Percentiles rank a stretch among this genome's conserved stretches.
phyloP scores from a whole-genome alignment of 2,329 filamentous ascomycete species.

The Cadophora malorum region DNA sequence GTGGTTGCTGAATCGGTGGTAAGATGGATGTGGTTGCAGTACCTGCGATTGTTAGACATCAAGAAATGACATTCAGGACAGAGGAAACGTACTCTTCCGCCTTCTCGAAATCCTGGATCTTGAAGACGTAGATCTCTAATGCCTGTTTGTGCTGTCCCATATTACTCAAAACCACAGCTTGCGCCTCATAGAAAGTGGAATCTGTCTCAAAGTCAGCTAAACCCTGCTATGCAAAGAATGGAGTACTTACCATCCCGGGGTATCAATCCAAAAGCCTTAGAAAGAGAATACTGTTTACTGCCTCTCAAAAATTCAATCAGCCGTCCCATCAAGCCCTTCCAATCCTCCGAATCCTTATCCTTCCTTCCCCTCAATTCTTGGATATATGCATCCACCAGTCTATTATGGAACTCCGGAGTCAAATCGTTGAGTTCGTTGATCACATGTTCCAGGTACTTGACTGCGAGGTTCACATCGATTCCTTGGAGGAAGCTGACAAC shows the following conservation, averaged over 20 bases:
- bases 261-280: slow-evolving; percentile 77
- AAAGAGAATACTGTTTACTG: slow-evolving; percentile 81
- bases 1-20: slow-evolving; percentile 51
- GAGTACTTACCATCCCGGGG: slow-evolving; percentile 73
- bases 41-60: slow-evolving; percentile 54
- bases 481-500: slow-evolving; percentile 77
- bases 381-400: slow-evolving; percentile 76
- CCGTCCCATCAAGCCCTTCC: slow-evolving; percentile 65
- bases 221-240: not conserved
- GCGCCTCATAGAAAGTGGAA: slow-evolving; percentile 83
- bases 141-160: slow-evolving; percentile 97
- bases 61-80: not conserved
- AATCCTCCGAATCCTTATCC: slow-evolving; percentile 53
- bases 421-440: slow-evolving; percentile 85
- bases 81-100: slow-evolving; percentile 79
- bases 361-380: slow-evolving; percentile 50
- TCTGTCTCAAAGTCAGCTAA: slow-evolving; percentile 57
- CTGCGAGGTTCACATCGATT: slow-evolving; percentile 74
- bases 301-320: slow-evolving; percentile 77
- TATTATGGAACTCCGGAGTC: slow-evolving; percentile 87
- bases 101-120: slow-evolving; percentile 83
- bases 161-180: slow-evolving; percentile 89
- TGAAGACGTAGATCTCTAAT: slow-evolving; percentile 97
- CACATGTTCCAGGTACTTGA: slow-evolving; percentile 87
- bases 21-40: slow-evolving; percentile 88